Evolutionary conservation across 2,329 filamentous ascomycete species (phyloP).

Genomic region (Xylaria sp.): DNA sequence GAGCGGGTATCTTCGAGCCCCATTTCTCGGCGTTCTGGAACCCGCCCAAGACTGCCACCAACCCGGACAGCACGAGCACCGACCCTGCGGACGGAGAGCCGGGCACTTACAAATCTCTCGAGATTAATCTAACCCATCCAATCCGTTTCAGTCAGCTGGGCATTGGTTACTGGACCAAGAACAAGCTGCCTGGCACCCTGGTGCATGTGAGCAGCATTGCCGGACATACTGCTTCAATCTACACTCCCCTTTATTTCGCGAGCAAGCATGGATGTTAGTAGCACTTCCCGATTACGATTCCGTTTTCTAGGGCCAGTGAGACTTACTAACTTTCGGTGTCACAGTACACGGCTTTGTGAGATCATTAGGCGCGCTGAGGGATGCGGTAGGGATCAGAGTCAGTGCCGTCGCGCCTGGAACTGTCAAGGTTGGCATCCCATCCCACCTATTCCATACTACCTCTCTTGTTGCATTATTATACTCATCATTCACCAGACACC

Average conservation of each 20-base stretch:
- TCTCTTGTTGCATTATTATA: not conserved
- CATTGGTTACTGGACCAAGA: conserved; percentile 15
- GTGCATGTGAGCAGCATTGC: conserved; percentile 20
- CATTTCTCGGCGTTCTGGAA: conserved; percentile 21
- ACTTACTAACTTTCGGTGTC: not conserved
- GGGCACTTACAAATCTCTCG: conserved; percentile 18
- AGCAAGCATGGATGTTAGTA: conserved; percentile 3
- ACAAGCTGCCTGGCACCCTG: conserved; percentile 12
- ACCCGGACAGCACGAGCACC: conserved; percentile 11
- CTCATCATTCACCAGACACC: not conserved
- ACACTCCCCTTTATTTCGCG: not conserved
- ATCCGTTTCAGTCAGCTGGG: conserved; percentile 23
- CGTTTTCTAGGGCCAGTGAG: too few species aligned
- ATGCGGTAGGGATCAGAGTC: not conserved
- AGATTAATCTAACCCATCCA: conserved; percentile 23
- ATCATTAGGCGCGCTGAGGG: not conserved
- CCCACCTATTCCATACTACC: not conserved
- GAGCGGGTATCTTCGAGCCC: conserved; percentile 27
- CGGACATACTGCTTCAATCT: not conserved
- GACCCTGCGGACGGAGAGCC: conserved; percentile 15
- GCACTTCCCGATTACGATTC: not conserved
- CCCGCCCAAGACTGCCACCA: conserved; percentile 10
- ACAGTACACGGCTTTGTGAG: conserved; percentile 1
- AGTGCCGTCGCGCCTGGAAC: not conserved
- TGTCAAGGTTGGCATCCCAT: not conserved